Evolutionary conservation across 306 rosid species (phyloP), one percentile per base, ranked within the genome.

Genomic region (Oemleria cerasiformis): DNA sequence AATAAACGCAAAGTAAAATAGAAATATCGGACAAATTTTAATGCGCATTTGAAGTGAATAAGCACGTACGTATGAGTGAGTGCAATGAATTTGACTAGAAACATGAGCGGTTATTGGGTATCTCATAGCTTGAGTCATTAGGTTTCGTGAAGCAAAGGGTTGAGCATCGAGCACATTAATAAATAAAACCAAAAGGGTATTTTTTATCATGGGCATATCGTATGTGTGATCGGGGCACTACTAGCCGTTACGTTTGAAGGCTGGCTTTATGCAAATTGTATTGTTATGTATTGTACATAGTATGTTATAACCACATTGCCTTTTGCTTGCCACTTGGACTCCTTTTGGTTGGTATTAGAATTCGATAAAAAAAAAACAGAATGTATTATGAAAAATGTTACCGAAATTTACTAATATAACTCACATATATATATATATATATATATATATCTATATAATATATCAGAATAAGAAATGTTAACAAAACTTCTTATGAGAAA

Each of bases 71-170:
- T 25, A 12, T 47, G 12, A 47, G 50, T 47, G 50, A 47, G 13
- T 13, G 16, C 4, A 11, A 45, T 12, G 0, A 47, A 49, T 41
- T 41, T 41, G 20, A 2, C n/a, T 15, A 5, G 19, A 48, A 14
- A 15, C 5, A 15, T 2, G 6, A 48, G 53, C n/a, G 4, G 5
- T 23, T n/a, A 51, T 34, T 55, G 20, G 14, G 55, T 16, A 14
- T 47, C 23, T 1, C 17, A 12, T 17, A 51, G 47, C 48, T 56
- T 65, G 44, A 67, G 78, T 71, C 78, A 42, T 20, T 47, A 56
- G 61, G 61, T 56, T 56, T 17, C 73, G 79, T 75, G 68, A 75
- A 75, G 68, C 60, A 67, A 75, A 67, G 36, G 30, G 23, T 17
- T 7, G 23, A 50, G 56, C 56, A n/a, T 56, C 2, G 17, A 23